Evolutionary conservation across 2,329 filamentous ascomycete species (phyloP), one percentile per base, ranked within the genome.

Genomic region (Gliomastix tumulicola): DNA sequence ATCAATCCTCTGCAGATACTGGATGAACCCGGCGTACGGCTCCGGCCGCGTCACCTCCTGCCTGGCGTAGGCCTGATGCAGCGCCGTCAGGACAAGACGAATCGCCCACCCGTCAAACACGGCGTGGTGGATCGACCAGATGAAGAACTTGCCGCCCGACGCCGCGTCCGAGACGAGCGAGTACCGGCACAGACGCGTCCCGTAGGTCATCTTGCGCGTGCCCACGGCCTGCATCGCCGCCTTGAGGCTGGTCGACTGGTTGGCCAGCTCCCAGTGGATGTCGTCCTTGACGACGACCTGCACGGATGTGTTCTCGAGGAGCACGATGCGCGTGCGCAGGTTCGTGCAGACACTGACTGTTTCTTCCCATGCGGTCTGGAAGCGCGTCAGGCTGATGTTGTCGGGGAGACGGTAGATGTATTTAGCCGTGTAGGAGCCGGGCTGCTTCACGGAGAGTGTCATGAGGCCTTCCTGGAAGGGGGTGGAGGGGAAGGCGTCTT

Each of bases 401-500:
- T 17, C 23, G 1, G 42, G 35, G 2, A 51, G 13, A 6, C 37
- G 21, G 28, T 45, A 37, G 15, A 44, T 36, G 23, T 37, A 43
- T 6, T 46, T 39, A 3, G 42, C 33, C 7, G 44, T 38, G 32
- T 51, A 51, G 13, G 42, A 41, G 3, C 48, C 47, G 1, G 45
- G 42, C 6, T 33, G 19, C 41, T 64, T 65, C 35, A 56, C 54
- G 8, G 69, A 63, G 4, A 73, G 45, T 2, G 67, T 63, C 49
- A 74, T 61, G 3, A 74, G 55, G 5, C 63, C 66, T 43, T 69
- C 66, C 40, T 74, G 70, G 1, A 71, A 48, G 1, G 67, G 57
- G 0, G 68, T 68, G 47, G 65, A 68, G 1, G 69, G 69, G 35
- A 69, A 74, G 0, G 67, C 49, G 37, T 74, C 69, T 34, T 71